Evolutionary conservation across 1,284 basidiomycete genomes (phyloP), one percentile per base, ranked within the genome.

Genomic region (Fomitopsis schrenkii): DNA sequence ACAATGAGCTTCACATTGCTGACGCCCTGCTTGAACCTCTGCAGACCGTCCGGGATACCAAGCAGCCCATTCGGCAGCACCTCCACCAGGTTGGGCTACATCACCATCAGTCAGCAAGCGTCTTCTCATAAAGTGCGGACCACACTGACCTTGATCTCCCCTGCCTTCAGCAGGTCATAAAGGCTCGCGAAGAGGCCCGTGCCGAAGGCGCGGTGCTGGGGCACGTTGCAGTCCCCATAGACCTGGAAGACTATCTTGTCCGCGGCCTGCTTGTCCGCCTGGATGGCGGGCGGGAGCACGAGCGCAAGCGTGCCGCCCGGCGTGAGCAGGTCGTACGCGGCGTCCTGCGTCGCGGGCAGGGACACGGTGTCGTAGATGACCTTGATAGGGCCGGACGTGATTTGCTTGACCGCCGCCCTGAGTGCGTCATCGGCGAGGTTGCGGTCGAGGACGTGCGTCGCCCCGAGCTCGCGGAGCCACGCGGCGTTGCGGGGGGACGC

Each of bases 1-100:
- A 63, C 79, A 19, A 86, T 73, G 12, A 87, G 70, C 66, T 86
- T 85, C n/a, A 70, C 65, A 1, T 76, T 82, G 35, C 80, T 84
- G 59, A 77, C 63, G 8, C 76, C 71, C 3, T 70, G 65, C 66
- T 72, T 69, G 67, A 85, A 57, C 61, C 72, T 72, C 38, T 76
- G 71, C 55, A 86, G 66, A 0, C 80, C 84, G 8, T 62, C 74
- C 0, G 66, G 56, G 17, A 86, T 77, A 3, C 79, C 82, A 2
- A 64, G 64, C 10, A 86, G 70, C 5, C 84, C 84, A 38, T 73
- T 70, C 0, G 78, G 73, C 3, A 86, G 65, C 7, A 82, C 69
- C 64, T 83, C 78, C 2, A 76, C 65, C 1, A 44, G 62, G 55
- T 66, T 68, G 15, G 68, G 68, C 69, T 70, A n/a, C 12, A 33